Percentiles rank a stretch among this genome's conserved stretches.
These are phyloP conservation scores for Phaeotremella skinneri DNA, from an alignment of 768 basidiomycete species.

Conservation along the genomic window DNA sequence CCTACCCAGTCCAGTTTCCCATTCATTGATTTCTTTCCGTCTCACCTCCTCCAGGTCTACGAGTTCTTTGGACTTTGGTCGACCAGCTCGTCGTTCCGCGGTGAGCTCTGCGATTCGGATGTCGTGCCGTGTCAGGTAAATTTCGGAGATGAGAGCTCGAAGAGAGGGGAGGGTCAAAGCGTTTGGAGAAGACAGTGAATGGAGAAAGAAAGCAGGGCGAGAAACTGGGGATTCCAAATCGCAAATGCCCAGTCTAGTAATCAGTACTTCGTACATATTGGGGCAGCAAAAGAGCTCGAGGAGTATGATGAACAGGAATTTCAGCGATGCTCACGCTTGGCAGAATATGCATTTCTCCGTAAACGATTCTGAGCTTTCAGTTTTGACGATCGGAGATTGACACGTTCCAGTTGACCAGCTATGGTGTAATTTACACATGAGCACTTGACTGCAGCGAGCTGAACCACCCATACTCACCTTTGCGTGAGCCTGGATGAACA, in stretches of 20 bases:
- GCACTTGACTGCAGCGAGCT: neutral
- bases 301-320: neutral
- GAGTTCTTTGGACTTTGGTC: constrained; percentile 47
- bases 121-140: constrained; percentile 49
- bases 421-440: neutral
- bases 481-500: constrained; percentile 51
- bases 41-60: constrained; percentile 46
- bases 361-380: constrained; percentile 37
- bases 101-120: constrained; percentile 37
- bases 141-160: constrained; percentile 39
- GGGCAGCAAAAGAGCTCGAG: neutral
- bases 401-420: constrained; percentile 51
- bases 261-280: neutral
- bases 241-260: neutral
- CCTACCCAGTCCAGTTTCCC: constrained; percentile 49
- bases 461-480: constrained; percentile 27
- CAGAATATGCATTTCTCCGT: constrained; percentile 23
- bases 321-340: constrained; percentile 26
- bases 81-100: constrained; percentile 43
- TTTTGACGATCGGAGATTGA: constrained; percentile 48
- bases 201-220: constrained; percentile 50
- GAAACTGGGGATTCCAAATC: constrained; percentile 33
- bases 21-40: constrained; percentile 44
- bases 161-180: constrained; percentile 41
- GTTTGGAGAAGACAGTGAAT: constrained; percentile 41